These are phyloP conservation scores for Botrytis fabae DNA, from an alignment of 2,329 filamentous ascomycete species.

Conservation along the genomic window DNA sequence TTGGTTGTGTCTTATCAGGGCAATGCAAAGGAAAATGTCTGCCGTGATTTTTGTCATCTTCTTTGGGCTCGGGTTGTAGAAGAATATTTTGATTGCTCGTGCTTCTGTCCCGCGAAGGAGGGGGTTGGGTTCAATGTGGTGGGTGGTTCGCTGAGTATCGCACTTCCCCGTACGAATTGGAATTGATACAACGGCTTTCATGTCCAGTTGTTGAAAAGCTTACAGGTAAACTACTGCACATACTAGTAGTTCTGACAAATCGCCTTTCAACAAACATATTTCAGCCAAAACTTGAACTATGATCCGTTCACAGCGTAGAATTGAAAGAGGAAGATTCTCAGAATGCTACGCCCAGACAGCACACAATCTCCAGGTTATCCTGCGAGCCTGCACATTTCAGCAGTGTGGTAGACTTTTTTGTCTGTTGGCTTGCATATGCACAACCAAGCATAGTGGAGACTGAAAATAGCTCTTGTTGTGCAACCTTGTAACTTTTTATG, in stretches of 20 bases:
- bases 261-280: neutral
- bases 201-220: slow-evolving; percentile 5
- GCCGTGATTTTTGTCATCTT: slow-evolving; percentile 12
- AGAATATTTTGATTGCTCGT: neutral
- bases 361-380: slow-evolving; percentile 4
- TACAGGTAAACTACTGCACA: slow-evolving; percentile 13
- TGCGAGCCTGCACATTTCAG: slow-evolving; percentile 17
- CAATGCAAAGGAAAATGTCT: slow-evolving; percentile 16
- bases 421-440: slow-evolving; percentile 25
- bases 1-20: slow-evolving; percentile 20
- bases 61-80: slow-evolving; percentile 12
- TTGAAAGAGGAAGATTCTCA: neutral
- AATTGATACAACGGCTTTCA: slow-evolving; percentile 12
- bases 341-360: slow-evolving; percentile 8
- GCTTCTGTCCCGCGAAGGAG: slow-evolving; percentile 9
- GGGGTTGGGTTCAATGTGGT: slow-evolving; percentile 1
- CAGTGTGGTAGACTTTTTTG: slow-evolving; percentile 17
- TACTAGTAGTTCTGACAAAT: neutral
- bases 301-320: neutral
- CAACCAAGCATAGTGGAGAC: slow-evolving; percentile 9
- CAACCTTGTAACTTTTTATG: slow-evolving; percentile 17
- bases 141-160: slow-evolving; percentile 18
- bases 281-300: neutral
- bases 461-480: slow-evolving; percentile 21
- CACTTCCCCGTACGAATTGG: slow-evolving; percentile 20